phyloP scores from a whole-genome alignment of 2,329 filamentous ascomycete genomes.

The Trichoderma brevicompactum region DNA sequence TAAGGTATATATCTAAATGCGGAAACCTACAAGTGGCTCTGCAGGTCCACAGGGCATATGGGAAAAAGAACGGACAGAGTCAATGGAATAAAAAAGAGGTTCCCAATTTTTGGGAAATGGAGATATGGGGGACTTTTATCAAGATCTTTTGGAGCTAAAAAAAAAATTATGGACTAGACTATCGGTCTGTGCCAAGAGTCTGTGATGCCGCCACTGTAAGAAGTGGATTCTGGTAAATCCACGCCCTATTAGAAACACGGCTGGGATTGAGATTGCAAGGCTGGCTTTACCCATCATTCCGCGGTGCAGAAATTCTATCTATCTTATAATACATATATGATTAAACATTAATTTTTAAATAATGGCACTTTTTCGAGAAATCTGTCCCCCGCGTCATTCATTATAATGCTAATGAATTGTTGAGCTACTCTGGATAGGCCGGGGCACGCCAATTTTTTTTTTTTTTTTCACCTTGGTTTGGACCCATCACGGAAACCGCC shows the following conservation, averaged over 20 bases:
- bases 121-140: background rate
- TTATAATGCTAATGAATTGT: background rate
- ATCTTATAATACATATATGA: background rate
- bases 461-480: background rate
- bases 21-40: background rate
- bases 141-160: background rate
- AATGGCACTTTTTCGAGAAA: too few relatives aligned
- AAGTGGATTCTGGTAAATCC: conserved; percentile 20
- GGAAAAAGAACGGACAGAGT: background rate
- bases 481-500: conserved; percentile 26
- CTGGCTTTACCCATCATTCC: background rate
- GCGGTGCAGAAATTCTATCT: too few relatives aligned
- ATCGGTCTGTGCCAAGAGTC: conserved; percentile 7
- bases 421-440: background rate
- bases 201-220: background rate
- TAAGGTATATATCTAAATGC: conserved; percentile 7
- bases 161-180: conserved; percentile 13
- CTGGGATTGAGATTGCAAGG: background rate
- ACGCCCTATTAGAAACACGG: background rate
- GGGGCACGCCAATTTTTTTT: background rate
- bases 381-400: background rate
- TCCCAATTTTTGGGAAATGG: conserved; percentile 4
- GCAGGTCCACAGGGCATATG: conserved; percentile 3
- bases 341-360: background rate
- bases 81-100: background rate